Conservation (phyloP, 2,329 filamentous ascomycete genomes). For the Emergomyces orientalis region DNA sequence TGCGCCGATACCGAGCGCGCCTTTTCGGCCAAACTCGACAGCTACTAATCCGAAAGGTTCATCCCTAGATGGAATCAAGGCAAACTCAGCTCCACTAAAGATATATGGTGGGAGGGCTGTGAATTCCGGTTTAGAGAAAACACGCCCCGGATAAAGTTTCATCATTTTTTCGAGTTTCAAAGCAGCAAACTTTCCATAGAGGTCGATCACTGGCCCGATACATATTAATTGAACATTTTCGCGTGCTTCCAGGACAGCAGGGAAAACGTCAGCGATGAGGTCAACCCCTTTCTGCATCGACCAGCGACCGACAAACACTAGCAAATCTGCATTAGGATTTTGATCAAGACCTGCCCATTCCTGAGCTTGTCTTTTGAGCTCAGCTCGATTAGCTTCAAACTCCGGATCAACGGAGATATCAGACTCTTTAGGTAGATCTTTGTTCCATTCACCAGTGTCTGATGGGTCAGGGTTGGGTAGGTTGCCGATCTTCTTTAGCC, state of each 20-base stretch:
- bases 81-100: slow-evolving; percentile 59
- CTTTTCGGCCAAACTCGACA: slow-evolving; percentile 60
- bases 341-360: slow-evolving; percentile 57
- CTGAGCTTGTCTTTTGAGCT: slow-evolving; percentile 52
- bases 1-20: slow-evolving; percentile 57
- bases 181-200: slow-evolving; percentile 59
- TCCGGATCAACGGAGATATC: slow-evolving; percentile 46
- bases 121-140: slow-evolving; percentile 61
- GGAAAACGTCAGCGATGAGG: slow-evolving; percentile 59
- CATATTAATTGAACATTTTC: slow-evolving; percentile 53
- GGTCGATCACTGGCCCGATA: slow-evolving; percentile 56
- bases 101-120: slow-evolving; percentile 57
- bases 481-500: slow-evolving; percentile 52
- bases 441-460: slow-evolving; percentile 53
- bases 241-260: slow-evolving; percentile 51
- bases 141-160: slow-evolving; percentile 55
- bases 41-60: slow-evolving; percentile 61
- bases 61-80: slow-evolving; percentile 58
- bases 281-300: slow-evolving; percentile 61
- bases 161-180: slow-evolving; percentile 56
- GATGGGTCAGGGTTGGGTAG: slow-evolving; percentile 58
- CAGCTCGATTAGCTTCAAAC: slow-evolving; percentile 46
- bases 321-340: slow-evolving; percentile 53
- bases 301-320: slow-evolving; percentile 62
- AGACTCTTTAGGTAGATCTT: slow-evolving; percentile 41